Base-by-base conservation (phyloP, 768 basidiomycete genomes). In the Sporobolomyces pararoseus region DNA sequence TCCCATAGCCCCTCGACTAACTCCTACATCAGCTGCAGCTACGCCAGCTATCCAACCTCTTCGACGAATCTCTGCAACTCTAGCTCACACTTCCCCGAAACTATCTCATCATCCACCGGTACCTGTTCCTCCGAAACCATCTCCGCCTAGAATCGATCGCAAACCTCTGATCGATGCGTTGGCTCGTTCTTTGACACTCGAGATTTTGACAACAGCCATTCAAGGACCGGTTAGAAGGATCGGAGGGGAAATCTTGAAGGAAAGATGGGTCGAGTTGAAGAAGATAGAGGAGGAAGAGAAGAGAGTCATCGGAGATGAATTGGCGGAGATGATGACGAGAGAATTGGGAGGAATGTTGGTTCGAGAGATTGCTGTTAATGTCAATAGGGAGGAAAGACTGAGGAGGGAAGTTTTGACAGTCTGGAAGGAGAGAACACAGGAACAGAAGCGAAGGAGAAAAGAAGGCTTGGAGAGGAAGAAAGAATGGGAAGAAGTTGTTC, bases 401-500 rank as follows among this genome's bases (percentile, higher is more conserved):
- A 49, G 42, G 35, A 42, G 42, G 35, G 35, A 53, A 53, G 52
- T 17, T 9, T 3, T 58, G 37, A 32, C 9, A 14, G 68, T 17
- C 52, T 68, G 66, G 70, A 54, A 55, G 53, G 46, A 21, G 25
- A 6, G 54, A 50, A 29, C 49, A 0, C n/a, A 12, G 49, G 25
- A 35, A 29, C 27, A 25, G 25, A 17, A 52, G 39, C 29, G 25
- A 70, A 64, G 46, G 17, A 31, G 52, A 46, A 37, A 25, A 29
- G 52, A 52, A 49, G 34, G 47, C 32, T 46, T 58, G 21, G 62
- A 62, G 51, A 54, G 67, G 49, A 25, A 31, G 54, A 58, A 29
- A 51, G 39, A 57, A 61, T 65, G 47, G 63, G 29, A 52, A 49
- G 42, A 63, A 32, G 58, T 73, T 13, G 55, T 67, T 52, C 34